phyloP scores from a whole-genome alignment of 345 rosid species.

The Boechera stricta region DNA sequence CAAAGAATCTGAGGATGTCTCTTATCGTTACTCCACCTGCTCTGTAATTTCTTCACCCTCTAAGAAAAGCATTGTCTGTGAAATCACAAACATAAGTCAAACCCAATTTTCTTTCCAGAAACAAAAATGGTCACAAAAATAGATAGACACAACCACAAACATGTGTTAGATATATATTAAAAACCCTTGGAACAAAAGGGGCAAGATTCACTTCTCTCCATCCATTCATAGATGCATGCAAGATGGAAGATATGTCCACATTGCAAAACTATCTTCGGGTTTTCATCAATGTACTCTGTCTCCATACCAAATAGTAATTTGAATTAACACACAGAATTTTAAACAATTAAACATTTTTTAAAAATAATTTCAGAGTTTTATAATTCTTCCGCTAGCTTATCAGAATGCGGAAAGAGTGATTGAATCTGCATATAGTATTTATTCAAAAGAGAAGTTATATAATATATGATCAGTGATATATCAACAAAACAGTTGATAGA shows the following conservation, averaged over 20 bases:
- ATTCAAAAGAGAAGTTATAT: too few relatives aligned
- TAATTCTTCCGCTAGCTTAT: too few relatives aligned
- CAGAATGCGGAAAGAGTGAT: too few relatives aligned
- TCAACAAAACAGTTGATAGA: too few relatives aligned
- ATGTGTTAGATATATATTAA: neutral
- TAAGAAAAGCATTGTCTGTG: slow-evolving; percentile 39
- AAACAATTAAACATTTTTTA: too few relatives aligned
- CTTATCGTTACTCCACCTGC: slow-evolving; percentile 3
- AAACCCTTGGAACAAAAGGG: slow-evolving; percentile 59
- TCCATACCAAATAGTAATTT: neutral
- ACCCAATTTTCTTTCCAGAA: neutral
- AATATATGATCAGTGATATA: too few relatives aligned
- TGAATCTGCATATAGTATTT: too few relatives aligned
- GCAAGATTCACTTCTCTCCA: slow-evolving; percentile 62
- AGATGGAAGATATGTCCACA: slow-evolving; percentile 62
- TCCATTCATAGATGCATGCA: slow-evolving; percentile 64
- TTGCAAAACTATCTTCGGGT: slow-evolving; percentile 50
- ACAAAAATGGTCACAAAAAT: neutral
- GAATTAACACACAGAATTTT: too few relatives aligned
- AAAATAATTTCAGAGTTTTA: too few relatives aligned
- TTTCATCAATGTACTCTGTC: slow-evolving; percentile 53
- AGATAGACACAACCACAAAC: neutral
- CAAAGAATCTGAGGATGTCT: neutral
- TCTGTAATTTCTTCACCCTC: slow-evolving; percentile 26
- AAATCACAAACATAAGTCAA: slow-evolving; percentile 28